These are phyloP conservation scores for Apiotrichum montevideense DNA, from an alignment of 1,284 basidiomycete species.

Conservation along the genomic window DNA sequence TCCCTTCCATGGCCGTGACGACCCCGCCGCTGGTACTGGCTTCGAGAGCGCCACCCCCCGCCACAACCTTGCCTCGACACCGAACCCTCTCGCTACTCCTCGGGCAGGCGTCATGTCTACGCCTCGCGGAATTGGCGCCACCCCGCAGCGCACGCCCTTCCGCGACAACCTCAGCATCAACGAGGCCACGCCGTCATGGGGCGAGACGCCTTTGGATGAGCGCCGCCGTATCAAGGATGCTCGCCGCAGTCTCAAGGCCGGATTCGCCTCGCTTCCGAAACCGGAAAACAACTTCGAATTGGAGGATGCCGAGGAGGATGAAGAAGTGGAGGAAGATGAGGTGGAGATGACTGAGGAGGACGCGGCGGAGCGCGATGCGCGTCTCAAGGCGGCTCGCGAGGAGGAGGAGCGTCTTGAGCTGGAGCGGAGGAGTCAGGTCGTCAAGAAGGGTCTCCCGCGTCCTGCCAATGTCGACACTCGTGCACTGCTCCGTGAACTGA, in stretches of 20 bases:
- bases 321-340: slow-evolving; percentile 47
- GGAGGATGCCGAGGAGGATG: slow-evolving; percentile 72
- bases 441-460: slow-evolving; percentile 78
- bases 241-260: slow-evolving; percentile 68
- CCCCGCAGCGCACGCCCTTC: slow-evolving; percentile 82
- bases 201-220: slow-evolving; percentile 69
- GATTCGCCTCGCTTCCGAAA: slow-evolving; percentile 77
- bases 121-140: slow-evolving; percentile 58
- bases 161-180: slow-evolving; percentile 90
- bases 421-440: slow-evolving; percentile 71
- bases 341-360: slow-evolving; percentile 64
- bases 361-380: slow-evolving; percentile 85
- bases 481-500: slow-evolving; percentile 50
- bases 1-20: slow-evolving; percentile 64
- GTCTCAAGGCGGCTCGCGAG: slow-evolving; percentile 61
- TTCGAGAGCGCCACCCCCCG: slow-evolving; percentile 86
- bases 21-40: slow-evolving; percentile 62
- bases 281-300: slow-evolving; percentile 98
- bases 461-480: slow-evolving; percentile 75
- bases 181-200: slow-evolving; percentile 55
- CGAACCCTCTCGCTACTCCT: slow-evolving; percentile 90
- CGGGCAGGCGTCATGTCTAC: slow-evolving; percentile 55
- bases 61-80: slow-evolving; percentile 81
- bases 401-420: slow-evolving; percentile 71
- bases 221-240: slow-evolving; percentile 58